Percentiles rank a stretch among this genome's conserved stretches.
These are phyloP conservation scores for Tolypocladium cylindrosporum DNA, from an alignment of 2,329 filamentous ascomycete genomes.

Conservation along the genomic window DNA sequence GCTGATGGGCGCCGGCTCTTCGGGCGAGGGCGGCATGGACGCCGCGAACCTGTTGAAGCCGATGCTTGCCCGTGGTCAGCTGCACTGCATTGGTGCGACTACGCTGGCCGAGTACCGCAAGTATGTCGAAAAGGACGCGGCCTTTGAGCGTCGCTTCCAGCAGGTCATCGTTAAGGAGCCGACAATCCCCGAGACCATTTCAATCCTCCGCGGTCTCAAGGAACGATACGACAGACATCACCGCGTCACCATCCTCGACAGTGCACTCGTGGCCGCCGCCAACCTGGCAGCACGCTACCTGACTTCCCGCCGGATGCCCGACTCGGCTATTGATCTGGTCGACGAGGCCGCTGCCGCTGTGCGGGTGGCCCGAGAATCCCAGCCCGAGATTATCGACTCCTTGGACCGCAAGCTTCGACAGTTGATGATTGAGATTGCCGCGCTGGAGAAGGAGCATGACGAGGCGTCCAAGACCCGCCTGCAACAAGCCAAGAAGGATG, in stretches of 20 bases:
- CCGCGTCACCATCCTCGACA: constrained; percentile 92
- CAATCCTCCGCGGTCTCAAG: constrained; percentile 95
- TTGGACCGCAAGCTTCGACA: constrained; percentile 84
- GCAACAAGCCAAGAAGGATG: constrained; percentile 75
- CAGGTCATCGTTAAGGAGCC: constrained; percentile 97
- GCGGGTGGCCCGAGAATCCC: constrained; percentile 86
- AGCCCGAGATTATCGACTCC: constrained; percentile 91
- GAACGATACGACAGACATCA: constrained; percentile 98
- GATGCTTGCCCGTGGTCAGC: constrained; percentile 90
- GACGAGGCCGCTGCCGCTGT: constrained; percentile 97
- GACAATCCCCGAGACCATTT: constrained; percentile 78
- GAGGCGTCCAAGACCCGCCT: constrained; percentile 82
- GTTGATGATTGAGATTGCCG: constrained; percentile 94
- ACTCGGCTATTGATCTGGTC: constrained; percentile 92
- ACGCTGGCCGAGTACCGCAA: constrained; percentile 94
- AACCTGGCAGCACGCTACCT: constrained; percentile 89
- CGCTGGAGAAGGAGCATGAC: constrained; percentile 86
- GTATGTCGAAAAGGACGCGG: constrained; percentile 97
- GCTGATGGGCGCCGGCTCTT: constrained; percentile 92
- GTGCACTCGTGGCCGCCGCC: constrained; percentile 84
- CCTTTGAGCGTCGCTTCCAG: constrained; percentile 97
- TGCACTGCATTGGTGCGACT: constrained; percentile 96
- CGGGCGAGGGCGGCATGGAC: constrained; percentile 96
- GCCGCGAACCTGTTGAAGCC: constrained; percentile 96
- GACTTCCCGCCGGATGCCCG: constrained; percentile 79